Evolutionary conservation across 345 rosid species (phyloP).

Genomic region (Camelina sativa): DNA sequence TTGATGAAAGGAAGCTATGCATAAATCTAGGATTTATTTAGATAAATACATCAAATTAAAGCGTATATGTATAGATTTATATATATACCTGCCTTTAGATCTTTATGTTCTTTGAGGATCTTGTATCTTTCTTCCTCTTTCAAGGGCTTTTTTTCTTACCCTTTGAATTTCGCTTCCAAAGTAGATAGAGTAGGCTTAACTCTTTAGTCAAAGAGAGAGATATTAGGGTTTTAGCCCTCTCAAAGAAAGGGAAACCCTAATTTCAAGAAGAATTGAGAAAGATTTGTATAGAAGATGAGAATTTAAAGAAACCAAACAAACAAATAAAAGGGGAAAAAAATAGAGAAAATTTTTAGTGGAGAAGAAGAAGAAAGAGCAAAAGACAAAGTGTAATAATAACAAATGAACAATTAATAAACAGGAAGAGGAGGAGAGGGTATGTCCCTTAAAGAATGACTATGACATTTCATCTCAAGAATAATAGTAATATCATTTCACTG

Average conservation of each 20-base stretch:
- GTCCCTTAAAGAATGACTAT: conserved; percentile 72
- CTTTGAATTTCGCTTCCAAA: conserved; percentile 41
- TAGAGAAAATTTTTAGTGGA: conserved; percentile 28
- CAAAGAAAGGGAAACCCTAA: conserved; percentile 43
- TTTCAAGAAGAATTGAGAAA: conserved; percentile 40
- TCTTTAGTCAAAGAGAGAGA: conserved; percentile 43
- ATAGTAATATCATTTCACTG: conserved; percentile 60
- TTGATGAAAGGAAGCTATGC: conserved; percentile 19
- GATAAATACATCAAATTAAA: conserved; percentile 9
- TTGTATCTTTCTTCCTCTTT: conserved; percentile 45
- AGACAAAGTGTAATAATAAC: conserved; percentile 63
- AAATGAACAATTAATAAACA: conserved; percentile 57
- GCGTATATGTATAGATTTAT: background rate
- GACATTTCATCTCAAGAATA: conserved; percentile 67
- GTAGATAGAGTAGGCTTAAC: conserved; percentile 44
- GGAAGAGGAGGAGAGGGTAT: conserved; percentile 43
- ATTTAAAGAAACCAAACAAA: conserved; percentile 43
- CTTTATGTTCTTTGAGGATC: conserved; percentile 39
- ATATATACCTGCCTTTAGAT: conserved; percentile 39
- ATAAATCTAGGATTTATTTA: conserved; percentile 22
- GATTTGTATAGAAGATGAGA: conserved; percentile 38
- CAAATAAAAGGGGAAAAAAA: conserved; percentile 34
- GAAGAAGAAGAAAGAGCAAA: conserved; percentile 61
- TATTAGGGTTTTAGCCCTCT: conserved; percentile 38
- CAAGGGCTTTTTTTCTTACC: conserved; percentile 39